Evolutionary conservation across 2,329 filamentous ascomycete genomes (phyloP).

Genomic region (Fusarium sp.): DNA sequence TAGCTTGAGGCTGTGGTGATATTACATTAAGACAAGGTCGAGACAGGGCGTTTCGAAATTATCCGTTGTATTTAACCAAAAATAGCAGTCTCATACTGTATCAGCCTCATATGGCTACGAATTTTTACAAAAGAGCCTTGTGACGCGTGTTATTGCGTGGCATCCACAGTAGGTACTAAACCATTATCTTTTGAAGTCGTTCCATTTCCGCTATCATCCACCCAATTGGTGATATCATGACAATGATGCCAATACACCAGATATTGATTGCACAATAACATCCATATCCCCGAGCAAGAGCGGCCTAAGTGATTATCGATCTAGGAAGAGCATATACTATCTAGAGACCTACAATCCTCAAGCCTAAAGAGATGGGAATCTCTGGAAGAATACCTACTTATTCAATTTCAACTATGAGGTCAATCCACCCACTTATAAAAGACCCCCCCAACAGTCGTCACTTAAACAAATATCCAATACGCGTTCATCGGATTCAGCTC

Average conservation of each 20-base stretch:
- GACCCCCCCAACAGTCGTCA: background rate
- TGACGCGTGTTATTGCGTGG: constrained; percentile 11
- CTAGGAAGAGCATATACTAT: too few relatives aligned
- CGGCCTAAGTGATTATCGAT: too few relatives aligned
- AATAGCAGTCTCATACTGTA: constrained; percentile 13
- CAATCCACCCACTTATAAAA: too few relatives aligned
- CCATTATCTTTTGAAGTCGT: background rate
- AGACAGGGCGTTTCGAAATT: constrained; percentile 8
- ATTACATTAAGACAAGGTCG: background rate
- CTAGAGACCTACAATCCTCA: too few relatives aligned
- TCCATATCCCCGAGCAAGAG: too few relatives aligned
- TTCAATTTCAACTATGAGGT: accelerated
- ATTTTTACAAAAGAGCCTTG: background rate
- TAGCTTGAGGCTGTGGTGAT: background rate
- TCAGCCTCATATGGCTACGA: constrained; percentile 7
- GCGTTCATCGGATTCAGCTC: constrained; percentile 29
- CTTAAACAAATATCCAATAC: constrained; percentile 17
- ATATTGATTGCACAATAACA: too few relatives aligned
- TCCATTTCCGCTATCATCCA: too few relatives aligned
- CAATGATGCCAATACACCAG: too few relatives aligned
- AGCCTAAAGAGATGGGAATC: too few relatives aligned
- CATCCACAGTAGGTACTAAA: background rate
- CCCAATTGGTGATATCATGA: background rate
- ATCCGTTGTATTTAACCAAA: constrained; percentile 15
- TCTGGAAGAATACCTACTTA: too few relatives aligned